A percentile compares a stretch with the other conserved stretches of the same genome.
Conservation (phyloP, 495 filamentous ascomycete genomes). For the Penicillium egyptiacum region DNA sequence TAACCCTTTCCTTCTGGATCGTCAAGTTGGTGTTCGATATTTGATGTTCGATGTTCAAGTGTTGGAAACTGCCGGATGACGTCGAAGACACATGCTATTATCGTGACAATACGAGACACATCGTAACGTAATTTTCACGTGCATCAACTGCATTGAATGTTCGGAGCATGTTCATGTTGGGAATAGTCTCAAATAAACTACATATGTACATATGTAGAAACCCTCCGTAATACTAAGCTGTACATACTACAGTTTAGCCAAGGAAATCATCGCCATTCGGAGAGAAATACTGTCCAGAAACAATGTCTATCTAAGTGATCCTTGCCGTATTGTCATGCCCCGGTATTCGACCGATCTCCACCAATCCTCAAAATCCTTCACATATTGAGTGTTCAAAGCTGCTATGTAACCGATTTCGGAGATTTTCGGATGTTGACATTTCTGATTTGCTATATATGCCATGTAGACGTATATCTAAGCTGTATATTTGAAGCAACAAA, state of each 20-base stretch:
- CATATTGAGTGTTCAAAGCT: neutral
- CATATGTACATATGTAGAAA: neutral
- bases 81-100: constrained; percentile 38
- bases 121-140: constrained; percentile 26
- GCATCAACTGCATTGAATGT: constrained; percentile 6
- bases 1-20: neutral
- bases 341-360: constrained; percentile 33
- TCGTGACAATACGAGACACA: constrained; percentile 31
- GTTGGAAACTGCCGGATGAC: constrained; percentile 26
- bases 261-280: neutral
- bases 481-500: neutral
- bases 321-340: constrained; percentile 28
- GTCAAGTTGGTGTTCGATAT: constrained; percentile 1
- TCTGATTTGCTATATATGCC: neutral
- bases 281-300: neutral
- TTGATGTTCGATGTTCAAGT: neutral
- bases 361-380: constrained; percentile 7
- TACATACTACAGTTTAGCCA: neutral
- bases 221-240: neutral
- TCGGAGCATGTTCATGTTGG: neutral
- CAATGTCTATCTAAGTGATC: constrained; percentile 22
- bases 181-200: neutral
- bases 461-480: neutral
- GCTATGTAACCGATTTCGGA: neutral
- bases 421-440: neutral